A percentile compares a stretch with the other conserved stretches of the same genome.
phyloP scores from a whole-genome alignment of 2,329 filamentous ascomycete species.

The Talaromyces sp. region DNA sequence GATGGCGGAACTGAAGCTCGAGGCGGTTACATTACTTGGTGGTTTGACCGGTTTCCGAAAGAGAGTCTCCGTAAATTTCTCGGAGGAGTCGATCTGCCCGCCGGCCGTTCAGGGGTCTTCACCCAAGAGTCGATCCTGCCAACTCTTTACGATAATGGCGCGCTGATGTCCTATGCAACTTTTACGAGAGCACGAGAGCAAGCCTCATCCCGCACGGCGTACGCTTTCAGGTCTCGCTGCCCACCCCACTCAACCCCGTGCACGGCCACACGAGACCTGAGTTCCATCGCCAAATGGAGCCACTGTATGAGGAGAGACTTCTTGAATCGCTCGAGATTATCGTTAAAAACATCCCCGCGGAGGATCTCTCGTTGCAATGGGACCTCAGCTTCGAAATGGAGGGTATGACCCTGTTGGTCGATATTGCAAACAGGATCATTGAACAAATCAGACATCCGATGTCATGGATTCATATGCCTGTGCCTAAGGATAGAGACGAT shows the following conservation, averaged over 20 bases:
- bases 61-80: not conserved
- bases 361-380: slow-evolving; percentile 30
- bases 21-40: slow-evolving; percentile 26
- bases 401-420: slow-evolving; percentile 36
- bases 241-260: slow-evolving; percentile 23
- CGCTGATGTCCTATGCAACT: slow-evolving; percentile 27
- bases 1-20: slow-evolving; percentile 43
- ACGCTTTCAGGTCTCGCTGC: slow-evolving; percentile 37
- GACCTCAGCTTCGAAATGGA: slow-evolving; percentile 14
- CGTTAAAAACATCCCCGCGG: slow-evolving; percentile 22
- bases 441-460: slow-evolving; percentile 32
- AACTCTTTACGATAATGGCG: not conserved
- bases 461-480: slow-evolving; percentile 47
- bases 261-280: slow-evolving; percentile 20
- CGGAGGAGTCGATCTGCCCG: slow-evolving; percentile 9
- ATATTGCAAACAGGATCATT: slow-evolving; percentile 38
- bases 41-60: not conserved
- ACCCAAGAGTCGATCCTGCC: slow-evolving; percentile 19
- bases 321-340: slow-evolving; percentile 25
- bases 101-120: not conserved
- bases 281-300: slow-evolving; percentile 29
- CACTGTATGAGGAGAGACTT: slow-evolving; percentile 31
- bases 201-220: slow-evolving; percentile 19
- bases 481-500: slow-evolving; percentile 41
- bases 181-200: not conserved